Conservation (phyloP, 2,329 filamentous ascomycete species). For the Teratosphaeria zuluensis region DNA sequence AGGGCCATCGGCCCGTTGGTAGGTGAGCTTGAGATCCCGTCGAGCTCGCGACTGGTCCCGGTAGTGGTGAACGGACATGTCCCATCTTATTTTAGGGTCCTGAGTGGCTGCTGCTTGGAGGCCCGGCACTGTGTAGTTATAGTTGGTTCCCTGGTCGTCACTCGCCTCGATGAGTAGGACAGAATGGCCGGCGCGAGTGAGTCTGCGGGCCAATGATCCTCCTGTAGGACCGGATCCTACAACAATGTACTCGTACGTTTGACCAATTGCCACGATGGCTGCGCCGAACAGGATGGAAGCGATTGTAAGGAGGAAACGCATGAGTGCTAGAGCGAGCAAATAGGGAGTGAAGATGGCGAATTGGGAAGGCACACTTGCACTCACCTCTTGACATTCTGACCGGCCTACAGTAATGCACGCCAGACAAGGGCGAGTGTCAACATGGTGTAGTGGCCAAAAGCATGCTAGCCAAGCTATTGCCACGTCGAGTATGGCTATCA, state of each 20-base stretch:
- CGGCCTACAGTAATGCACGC: too few relatives aligned
- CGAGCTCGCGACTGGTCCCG: constrained; percentile 42
- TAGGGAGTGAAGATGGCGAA: neutral
- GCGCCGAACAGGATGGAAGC: neutral
- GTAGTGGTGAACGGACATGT: constrained; percentile 54
- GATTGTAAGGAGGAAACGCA: neutral
- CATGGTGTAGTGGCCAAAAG: too few relatives aligned
- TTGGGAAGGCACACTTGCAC: neutral
- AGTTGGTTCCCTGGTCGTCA: constrained; percentile 44
- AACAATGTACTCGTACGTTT: neutral
- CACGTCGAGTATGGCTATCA: too few relatives aligned
- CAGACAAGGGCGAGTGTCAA: too few relatives aligned
- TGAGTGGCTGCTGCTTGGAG: constrained; percentile 45
- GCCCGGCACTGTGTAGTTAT: constrained; percentile 46
- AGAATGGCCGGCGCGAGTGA: constrained; percentile 48
- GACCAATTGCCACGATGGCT: neutral
- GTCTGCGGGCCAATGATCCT: constrained; percentile 46
- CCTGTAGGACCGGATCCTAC: constrained; percentile 42
- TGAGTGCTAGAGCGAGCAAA: neutral
- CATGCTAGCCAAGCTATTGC: too few relatives aligned
- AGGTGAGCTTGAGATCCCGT: constrained; percentile 49
- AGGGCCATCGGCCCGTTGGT: constrained; percentile 39
- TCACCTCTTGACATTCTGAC: neutral
- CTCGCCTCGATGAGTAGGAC: constrained; percentile 53
- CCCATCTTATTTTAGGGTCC: constrained; percentile 47